Evolutionary conservation across 225 moss, liverwort and hornwort species (phyloP), one percentile per base, ranked within the genome.

Genomic region (Lunularia cruciata): DNA sequence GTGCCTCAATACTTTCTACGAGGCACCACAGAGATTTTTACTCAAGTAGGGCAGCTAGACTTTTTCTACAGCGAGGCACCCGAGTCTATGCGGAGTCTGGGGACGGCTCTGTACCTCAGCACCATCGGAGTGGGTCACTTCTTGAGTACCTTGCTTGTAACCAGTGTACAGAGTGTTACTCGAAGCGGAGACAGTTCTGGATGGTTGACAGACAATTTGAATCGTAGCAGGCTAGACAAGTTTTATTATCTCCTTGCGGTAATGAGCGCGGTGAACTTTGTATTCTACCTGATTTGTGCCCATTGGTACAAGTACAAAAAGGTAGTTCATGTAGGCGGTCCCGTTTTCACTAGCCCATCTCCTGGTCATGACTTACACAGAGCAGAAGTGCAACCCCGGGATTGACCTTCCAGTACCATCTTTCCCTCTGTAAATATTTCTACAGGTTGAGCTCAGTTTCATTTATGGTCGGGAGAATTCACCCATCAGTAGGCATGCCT

Each of bases 11-110:
- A 77, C 60, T 34, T 81, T 53, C 69, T 81, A 23, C 57, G 55
- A 8, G 77, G 81, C 25, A 74, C 73, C 0, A 75, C 73, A 57
- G 86, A 93, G 81, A 81, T 87, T 35, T 86, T 93, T 46, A 81
- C 78, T 8, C 86, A 81, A 66, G 81, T 86, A 59, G 92, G 92
- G 12, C 92, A 93, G 45, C 73, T 95, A 19, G 94, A 94, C 47
- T 91, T 94, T 31, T 94, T 91, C 78, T 91, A 91, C 72, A 89
- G 90, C 47, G 91, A 95, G 75, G 84, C 80, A 53, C 95, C 95
- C 8, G 88, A 90, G 55, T 68, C 72, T 48, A 86, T 92, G 89
- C 83, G 83, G 68, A 86, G 85, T 23, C 81, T 90, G 39, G 95
- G 95, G 22, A 82, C 88, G 1, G 92, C 95, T 8, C 76, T 95